phyloP scores from a whole-genome alignment of 2,329 filamentous ascomycete genomes.

The Raffaelea ambrosiae region DNA sequence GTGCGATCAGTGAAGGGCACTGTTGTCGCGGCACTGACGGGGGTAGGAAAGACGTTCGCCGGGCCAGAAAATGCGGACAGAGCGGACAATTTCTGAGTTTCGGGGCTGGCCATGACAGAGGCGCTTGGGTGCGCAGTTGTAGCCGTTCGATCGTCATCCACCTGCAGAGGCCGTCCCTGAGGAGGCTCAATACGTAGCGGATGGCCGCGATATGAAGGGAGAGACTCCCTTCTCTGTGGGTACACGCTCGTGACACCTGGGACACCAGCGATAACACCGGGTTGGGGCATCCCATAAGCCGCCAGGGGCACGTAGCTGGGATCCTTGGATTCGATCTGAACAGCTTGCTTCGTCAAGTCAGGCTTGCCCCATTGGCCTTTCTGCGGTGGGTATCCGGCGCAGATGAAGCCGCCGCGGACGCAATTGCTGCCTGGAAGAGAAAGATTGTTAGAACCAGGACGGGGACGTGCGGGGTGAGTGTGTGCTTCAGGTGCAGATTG shows the following conservation, averaged over 20 bases:
- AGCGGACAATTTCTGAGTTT: constrained; percentile 47
- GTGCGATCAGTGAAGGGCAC: constrained; percentile 37
- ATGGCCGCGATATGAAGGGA: constrained; percentile 54
- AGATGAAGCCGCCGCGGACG: constrained; percentile 79
- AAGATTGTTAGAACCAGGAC: neutral
- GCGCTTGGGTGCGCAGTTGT: constrained; percentile 51
- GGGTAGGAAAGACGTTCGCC: constrained; percentile 51
- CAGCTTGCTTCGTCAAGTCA: constrained; percentile 55
- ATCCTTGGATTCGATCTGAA: constrained; percentile 80
- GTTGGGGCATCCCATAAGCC: constrained; percentile 53
- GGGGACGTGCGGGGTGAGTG: too few species aligned
- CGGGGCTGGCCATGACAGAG: constrained; percentile 48
- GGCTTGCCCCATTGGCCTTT: constrained; percentile 72
- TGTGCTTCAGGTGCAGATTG: too few species aligned
- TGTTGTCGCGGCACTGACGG: constrained; percentile 44
- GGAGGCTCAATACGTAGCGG: constrained; percentile 55
- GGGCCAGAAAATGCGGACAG: constrained; percentile 40
- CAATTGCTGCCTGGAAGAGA: constrained; percentile 68
- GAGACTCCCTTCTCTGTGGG: constrained; percentile 43
- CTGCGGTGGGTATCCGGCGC: constrained; percentile 81
- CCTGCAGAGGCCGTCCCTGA: constrained; percentile 43
- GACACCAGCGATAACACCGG: neutral
- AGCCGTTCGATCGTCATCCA: constrained; percentile 51
- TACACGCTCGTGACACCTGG: constrained; percentile 18
- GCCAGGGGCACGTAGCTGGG: constrained; percentile 52